Conservation (phyloP, 257 asterid species). For the Cruciata laevipes region DNA sequence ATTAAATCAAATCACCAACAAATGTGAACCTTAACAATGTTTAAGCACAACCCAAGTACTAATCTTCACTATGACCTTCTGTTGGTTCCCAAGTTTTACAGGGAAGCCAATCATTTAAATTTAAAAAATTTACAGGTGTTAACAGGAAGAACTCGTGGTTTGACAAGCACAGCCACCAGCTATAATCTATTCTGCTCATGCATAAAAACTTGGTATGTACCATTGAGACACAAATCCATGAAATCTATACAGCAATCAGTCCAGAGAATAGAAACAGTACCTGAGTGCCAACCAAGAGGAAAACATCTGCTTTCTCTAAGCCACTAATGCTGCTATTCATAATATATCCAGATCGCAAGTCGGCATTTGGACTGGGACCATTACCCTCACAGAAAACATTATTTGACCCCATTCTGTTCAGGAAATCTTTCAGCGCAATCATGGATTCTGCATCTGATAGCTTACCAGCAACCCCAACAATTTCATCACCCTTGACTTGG, state of each 20-base stretch:
- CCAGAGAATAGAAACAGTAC: slow-evolving; percentile 29
- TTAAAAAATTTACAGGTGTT: no score
- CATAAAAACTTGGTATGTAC: background rate
- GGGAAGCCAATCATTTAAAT: background rate
- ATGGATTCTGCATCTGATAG: slow-evolving; percentile 96
- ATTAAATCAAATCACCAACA: background rate
- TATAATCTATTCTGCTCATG: background rate
- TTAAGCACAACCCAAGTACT: background rate
- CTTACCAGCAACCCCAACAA: slow-evolving; percentile 93
- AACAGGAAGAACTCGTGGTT: background rate
- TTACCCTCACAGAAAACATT: slow-evolving; percentile 94
- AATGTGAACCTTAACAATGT: background rate
- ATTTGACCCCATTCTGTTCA: slow-evolving; percentile 88
- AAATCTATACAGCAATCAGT: background rate
- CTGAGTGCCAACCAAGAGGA: slow-evolving; percentile 98
- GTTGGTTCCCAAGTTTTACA: background rate
- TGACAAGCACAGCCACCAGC: background rate
- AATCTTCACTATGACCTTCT: background rate
- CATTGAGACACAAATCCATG: background rate
- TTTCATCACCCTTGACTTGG: slow-evolving; percentile 74
- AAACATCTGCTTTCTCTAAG: slow-evolving; percentile 87
- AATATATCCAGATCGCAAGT: slow-evolving; percentile 86
- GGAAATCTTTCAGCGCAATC: slow-evolving; percentile 88
- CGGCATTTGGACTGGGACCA: slow-evolving; percentile 78
- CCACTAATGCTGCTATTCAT: slow-evolving; percentile 93